Evolutionary conservation across 2,329 filamentous ascomycete genomes (phyloP).

Genomic region (Calonectria pseudoturangicola): DNA sequence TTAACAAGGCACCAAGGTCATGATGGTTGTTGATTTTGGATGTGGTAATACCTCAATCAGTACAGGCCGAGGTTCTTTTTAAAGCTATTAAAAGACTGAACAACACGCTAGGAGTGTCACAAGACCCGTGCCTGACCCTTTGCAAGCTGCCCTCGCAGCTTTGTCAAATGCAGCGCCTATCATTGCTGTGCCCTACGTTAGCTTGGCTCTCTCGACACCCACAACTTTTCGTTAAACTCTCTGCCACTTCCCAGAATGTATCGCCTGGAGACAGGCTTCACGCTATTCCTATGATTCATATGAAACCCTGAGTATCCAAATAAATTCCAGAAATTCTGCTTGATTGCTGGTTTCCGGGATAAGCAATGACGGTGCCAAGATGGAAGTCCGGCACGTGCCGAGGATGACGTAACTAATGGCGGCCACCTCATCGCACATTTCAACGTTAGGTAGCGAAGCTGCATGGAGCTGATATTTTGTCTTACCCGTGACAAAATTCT

Average conservation of each 20-base stretch:
- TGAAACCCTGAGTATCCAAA: slow-evolving; percentile 4
- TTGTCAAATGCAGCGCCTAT: background rate
- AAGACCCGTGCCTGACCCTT: background rate
- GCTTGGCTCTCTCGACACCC: slow-evolving; percentile 1
- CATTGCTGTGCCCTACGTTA: slow-evolving; percentile 7
- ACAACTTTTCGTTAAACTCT: slow-evolving; percentile 2
- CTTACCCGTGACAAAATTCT: background rate
- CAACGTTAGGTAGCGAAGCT: slow-evolving; percentile 20
- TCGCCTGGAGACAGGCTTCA: slow-evolving; percentile 4
- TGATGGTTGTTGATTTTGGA: background rate
- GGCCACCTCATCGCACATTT: slow-evolving; percentile 47
- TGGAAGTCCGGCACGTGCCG: slow-evolving; percentile 51
- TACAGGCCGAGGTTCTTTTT: background rate
- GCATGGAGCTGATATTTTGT: background rate
- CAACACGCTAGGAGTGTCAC: background rate
- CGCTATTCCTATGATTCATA: slow-evolving; percentile 3
- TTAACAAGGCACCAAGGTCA: background rate
- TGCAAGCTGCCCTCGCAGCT: background rate
- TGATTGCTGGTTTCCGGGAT: slow-evolving; percentile 32
- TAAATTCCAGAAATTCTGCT: slow-evolving; percentile 9
- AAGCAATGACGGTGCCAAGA: slow-evolving; percentile 48
- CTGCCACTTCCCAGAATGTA: background rate
- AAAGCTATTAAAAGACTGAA: background rate
- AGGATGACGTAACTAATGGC: slow-evolving; percentile 51
- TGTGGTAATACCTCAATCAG: background rate